These are phyloP conservation scores for Coriaria nepalensis DNA, from an alignment of 306 rosid genomes.

Conservation along the genomic window DNA sequence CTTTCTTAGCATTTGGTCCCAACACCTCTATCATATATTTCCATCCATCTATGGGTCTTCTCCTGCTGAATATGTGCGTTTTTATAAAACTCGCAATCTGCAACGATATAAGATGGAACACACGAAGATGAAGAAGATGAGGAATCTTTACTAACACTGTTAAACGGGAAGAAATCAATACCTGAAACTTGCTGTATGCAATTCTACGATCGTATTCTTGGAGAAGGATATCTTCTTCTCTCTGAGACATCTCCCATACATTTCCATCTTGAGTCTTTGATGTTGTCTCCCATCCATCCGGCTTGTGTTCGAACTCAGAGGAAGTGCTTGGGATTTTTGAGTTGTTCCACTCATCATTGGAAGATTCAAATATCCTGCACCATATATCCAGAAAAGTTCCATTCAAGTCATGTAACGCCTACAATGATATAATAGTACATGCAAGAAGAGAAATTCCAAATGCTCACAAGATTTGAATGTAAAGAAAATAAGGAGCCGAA, in stretches of 20 bases:
- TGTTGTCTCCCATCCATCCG: slow-evolving; percentile 97
- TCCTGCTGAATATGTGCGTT: slow-evolving; percentile 84
- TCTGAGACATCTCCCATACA: slow-evolving; percentile 93
- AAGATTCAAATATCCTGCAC: slow-evolving; percentile 67
- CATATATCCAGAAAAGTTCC: too few species aligned
- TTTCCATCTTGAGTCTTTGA: slow-evolving; percentile 60
- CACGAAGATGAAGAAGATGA: background rate
- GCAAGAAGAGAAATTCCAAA: too few species aligned
- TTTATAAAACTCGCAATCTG: slow-evolving; percentile 97
- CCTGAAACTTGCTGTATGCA: slow-evolving; percentile 94
- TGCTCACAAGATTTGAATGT: too few species aligned
- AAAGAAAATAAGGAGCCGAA: too few species aligned
- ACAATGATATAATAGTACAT: too few species aligned
- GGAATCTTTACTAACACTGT: too few species aligned
- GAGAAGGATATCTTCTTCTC: slow-evolving; percentile 88
- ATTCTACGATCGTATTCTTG: slow-evolving; percentile 90
- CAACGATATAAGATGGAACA: background rate
- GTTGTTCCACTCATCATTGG: slow-evolving; percentile 38
- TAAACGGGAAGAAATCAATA: too few species aligned
- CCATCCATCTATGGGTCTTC: slow-evolving; percentile 95
- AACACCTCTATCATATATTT: slow-evolving; percentile 94
- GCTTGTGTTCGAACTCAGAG: slow-evolving; percentile 60
- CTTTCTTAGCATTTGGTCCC: slow-evolving; percentile 91
- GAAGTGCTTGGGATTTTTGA: slow-evolving; percentile 37
- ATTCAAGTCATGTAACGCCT: too few species aligned